Evolutionary conservation across 1,139 yeast species (phyloP).

Genomic region (Hyphopichia wangnamkhiaoensis): DNA sequence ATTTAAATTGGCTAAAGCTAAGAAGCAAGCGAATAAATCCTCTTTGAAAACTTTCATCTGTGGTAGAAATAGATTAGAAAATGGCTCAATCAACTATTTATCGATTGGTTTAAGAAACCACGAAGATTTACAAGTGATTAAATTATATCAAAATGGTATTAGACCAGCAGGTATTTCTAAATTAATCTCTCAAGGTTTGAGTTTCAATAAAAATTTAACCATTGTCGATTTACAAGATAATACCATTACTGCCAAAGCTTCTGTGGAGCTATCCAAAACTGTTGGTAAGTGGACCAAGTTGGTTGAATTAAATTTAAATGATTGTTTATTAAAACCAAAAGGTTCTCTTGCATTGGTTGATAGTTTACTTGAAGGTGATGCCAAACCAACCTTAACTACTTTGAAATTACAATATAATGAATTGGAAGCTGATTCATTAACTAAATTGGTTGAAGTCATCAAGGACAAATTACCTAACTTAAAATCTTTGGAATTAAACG

Average conservation of each 20-base stretch:
- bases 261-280: conserved; percentile 43
- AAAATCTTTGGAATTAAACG: conserved; percentile 77
- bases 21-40: conserved; percentile 44
- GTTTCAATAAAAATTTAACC: conserved; percentile 58
- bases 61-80: conserved; percentile 95
- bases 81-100: conserved; percentile 83
- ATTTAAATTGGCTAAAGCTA: conserved; percentile 67
- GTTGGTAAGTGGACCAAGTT: conserved; percentile 49
- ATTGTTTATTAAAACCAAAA: conserved; percentile 76
- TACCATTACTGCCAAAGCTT: conserved; percentile 86
- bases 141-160: conserved; percentile 93
- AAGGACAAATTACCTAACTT: conserved; percentile 60
- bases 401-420: conserved; percentile 90
- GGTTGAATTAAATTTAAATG: conserved; percentile 81
- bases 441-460: conserved; percentile 54
- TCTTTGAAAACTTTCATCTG: conserved; percentile 82
- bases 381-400: conserved; percentile 43
- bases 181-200: conserved; percentile 72
- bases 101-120: conserved; percentile 79
- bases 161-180: conserved; percentile 88
- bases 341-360: conserved; percentile 64
- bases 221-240: conserved; percentile 91
- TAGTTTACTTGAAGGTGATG: conserved; percentile 42
- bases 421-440: conserved; percentile 66
- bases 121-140: conserved; percentile 66